Percentiles rank a stretch among this genome's conserved stretches.
Evolutionary conservation across 164 flowering plant species (phyloP).

Genomic region (Kingdonia uniflora): DNA sequence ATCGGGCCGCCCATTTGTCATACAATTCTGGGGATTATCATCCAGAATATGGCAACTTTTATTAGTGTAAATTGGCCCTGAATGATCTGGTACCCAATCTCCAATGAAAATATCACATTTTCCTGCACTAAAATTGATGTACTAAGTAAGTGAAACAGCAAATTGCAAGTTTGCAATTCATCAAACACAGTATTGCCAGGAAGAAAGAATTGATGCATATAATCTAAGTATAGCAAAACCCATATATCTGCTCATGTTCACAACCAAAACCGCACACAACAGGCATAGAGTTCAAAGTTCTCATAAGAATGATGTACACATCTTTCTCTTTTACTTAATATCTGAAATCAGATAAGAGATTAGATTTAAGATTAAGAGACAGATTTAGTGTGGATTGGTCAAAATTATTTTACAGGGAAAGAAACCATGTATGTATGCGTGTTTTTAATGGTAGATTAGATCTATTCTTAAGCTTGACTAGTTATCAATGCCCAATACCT

Average conservation of each 20-base stretch:
- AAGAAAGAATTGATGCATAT: not conserved
- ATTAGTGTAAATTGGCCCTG: conserved; percentile 70
- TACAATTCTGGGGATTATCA: conserved; percentile 82
- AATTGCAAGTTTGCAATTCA: not conserved
- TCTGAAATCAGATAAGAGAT: not conserved
- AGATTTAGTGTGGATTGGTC: no score
- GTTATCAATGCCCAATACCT: no score
- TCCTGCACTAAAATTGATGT: conserved; percentile 23
- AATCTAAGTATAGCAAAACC: not conserved
- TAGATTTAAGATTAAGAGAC: no score
- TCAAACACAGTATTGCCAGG: not conserved
- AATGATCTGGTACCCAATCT: conserved; percentile 72
- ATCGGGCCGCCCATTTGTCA: conserved; percentile 89
- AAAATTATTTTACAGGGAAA: no score
- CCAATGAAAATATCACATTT: conserved; percentile 73
- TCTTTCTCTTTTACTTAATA: not conserved
- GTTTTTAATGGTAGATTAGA: no score
- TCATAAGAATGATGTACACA: not conserved
- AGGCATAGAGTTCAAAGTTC: no score
- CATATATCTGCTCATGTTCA: not conserved
- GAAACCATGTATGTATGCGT: no score
- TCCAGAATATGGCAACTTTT: conserved; percentile 58
- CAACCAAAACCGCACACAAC: not conserved
- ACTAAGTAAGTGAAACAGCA: not conserved
- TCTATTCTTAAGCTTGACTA: no score